Percentiles rank a stretch among this genome's conserved stretches.
Conservation (phyloP, 352 stramenopile genomes). For the Pythium insidiosum region DNA sequence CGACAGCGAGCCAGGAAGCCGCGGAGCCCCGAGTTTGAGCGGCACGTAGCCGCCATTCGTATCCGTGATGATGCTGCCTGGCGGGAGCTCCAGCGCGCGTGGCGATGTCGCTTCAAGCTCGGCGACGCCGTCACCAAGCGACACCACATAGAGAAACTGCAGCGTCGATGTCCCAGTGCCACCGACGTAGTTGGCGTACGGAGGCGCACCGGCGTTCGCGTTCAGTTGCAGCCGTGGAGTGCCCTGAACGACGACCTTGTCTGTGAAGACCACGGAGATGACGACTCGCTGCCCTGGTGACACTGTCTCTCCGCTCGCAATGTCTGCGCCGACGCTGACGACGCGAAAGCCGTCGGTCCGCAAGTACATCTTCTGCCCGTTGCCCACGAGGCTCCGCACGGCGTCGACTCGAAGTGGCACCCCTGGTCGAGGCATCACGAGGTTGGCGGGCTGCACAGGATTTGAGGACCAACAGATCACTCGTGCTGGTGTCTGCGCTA, state of each 20-base stretch:
- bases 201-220: constrained; percentile 15
- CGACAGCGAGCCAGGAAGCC: constrained; percentile 32
- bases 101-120: constrained; percentile 41
- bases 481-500: constrained; percentile 20
- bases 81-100: constrained; percentile 35
- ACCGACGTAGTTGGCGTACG: constrained; percentile 38
- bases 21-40: constrained; percentile 24
- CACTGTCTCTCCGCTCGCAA: constrained; percentile 35
- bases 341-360: constrained; percentile 53
- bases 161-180: constrained; percentile 36
- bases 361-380: constrained; percentile 48
- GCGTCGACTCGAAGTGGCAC: constrained; percentile 35
- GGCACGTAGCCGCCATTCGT: constrained; percentile 29
- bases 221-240: constrained; percentile 44
- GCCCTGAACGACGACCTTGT: constrained; percentile 37
- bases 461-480: constrained; percentile 29
- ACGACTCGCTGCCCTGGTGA: constrained; percentile 50
- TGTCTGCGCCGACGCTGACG: constrained; percentile 18
- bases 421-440: constrained; percentile 39
- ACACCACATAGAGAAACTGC: constrained; percentile 52
- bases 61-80: constrained; percentile 39
- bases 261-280: constrained; percentile 41
- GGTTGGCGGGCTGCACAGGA: constrained; percentile 23
- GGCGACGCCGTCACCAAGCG: constrained; percentile 26
- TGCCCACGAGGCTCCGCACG: constrained; percentile 47